phyloP scores from a whole-genome alignment of 2,329 filamentous ascomycete species.

The Microcyclosporella mali region DNA sequence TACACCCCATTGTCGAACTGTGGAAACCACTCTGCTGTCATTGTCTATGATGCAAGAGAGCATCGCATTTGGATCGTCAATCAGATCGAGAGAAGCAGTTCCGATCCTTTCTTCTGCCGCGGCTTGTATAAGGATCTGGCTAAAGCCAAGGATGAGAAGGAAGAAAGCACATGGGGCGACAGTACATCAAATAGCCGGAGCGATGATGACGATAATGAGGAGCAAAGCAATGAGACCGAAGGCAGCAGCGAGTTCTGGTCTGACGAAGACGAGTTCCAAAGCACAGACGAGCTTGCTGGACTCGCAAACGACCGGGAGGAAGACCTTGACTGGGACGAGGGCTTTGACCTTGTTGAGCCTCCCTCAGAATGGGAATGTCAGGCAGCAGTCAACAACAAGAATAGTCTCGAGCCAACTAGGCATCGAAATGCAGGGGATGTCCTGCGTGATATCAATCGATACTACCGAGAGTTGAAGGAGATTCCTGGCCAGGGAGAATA shows the following conservation, averaged over 20 bases:
- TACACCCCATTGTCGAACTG: conserved; percentile 4
- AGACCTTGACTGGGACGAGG: conserved; percentile 10
- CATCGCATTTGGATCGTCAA: conserved; percentile 10
- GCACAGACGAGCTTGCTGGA: conserved; percentile 3
- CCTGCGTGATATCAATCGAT: conserved; percentile 12
- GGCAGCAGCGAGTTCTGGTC: conserved; percentile 9
- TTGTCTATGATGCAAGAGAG: conserved; percentile 8
- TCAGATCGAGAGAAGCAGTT: not conserved
- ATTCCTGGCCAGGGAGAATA: conserved; percentile 9
- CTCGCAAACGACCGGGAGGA: not conserved
- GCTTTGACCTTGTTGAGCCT: conserved; percentile 9
- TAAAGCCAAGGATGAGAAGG: conserved; percentile 1
- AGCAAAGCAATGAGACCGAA: not conserved
- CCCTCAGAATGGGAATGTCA: not conserved
- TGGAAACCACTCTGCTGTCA: conserved; percentile 5
- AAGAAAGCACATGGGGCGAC: conserved; percentile 10
- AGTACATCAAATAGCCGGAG: no score
- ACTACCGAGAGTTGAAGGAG: conserved; percentile 10
- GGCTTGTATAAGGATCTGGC: no score
- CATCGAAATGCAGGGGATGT: conserved; percentile 7
- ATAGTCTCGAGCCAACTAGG: conserved; percentile 5
- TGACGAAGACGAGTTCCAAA: not conserved
- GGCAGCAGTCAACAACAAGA: conserved; percentile 1
- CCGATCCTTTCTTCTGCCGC: conserved; percentile 1
- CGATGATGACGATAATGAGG: conserved; percentile 2